A percentile compares a stretch with the other conserved stretches of the same genome.
Conservation (phyloP, 768 basidiomycete genomes). For the Leccinum boreale region DNA sequence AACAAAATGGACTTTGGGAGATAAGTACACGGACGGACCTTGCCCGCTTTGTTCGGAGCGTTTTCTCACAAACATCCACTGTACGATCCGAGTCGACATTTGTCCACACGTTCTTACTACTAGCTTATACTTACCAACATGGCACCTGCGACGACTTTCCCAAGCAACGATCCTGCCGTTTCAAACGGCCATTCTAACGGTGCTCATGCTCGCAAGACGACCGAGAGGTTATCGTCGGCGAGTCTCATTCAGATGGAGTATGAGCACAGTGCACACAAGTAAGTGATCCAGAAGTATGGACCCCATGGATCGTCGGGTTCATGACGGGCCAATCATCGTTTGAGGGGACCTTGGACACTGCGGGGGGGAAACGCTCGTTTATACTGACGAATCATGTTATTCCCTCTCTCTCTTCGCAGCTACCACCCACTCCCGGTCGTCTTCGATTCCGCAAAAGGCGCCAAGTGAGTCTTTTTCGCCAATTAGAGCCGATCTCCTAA, state of each 20-base stretch:
- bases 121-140: conserved; percentile 10
- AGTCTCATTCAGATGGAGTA: conserved; percentile 80
- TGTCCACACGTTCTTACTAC: neutral
- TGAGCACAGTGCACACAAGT: conserved; percentile 87
- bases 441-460: conserved; percentile 86
- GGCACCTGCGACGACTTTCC: conserved; percentile 23
- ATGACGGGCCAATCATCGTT: conserved; percentile 13
- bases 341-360: conserved; percentile 6
- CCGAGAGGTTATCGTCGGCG: conserved; percentile 47
- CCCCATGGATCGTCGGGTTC: neutral
- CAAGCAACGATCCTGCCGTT: neutral
- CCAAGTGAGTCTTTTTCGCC: conserved; percentile 66
- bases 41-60: neutral
- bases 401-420: conserved; percentile 47
- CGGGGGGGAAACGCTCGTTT: conserved; percentile 1
- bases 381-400: conserved; percentile 34
- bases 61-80: conserved; percentile 1
- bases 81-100: neutral
- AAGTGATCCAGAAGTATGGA: conserved; percentile 28
- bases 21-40: conserved; percentile 20
- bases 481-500: conserved; percentile 6
- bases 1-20: neutral
- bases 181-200: conserved; percentile 17
- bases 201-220: conserved; percentile 9
- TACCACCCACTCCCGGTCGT: conserved; percentile 96